These are phyloP conservation scores for Kodamaea sp. DNA, from an alignment of 1,139 yeast genomes.

Conservation along the genomic window DNA sequence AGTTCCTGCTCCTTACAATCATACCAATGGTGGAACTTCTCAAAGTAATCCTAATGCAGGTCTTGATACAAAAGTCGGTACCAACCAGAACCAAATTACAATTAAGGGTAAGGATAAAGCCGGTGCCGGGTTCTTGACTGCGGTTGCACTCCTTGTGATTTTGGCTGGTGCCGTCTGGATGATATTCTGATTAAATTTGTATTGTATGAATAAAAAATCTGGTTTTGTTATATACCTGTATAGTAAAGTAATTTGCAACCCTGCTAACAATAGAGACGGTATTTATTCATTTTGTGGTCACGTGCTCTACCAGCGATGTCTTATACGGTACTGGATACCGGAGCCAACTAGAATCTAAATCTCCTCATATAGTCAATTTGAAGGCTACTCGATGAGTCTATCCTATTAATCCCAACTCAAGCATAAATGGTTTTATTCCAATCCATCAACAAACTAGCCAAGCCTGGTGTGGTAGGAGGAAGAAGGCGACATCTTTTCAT, in stretches of 20 bases:
- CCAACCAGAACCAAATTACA: constrained; percentile 36
- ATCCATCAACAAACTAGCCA: constrained; percentile 43
- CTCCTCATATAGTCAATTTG: too few species aligned
- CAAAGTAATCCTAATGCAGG: constrained; percentile 51
- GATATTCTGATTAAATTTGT: constrained; percentile 39
- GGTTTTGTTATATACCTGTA: too few species aligned
- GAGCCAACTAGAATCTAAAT: too few species aligned
- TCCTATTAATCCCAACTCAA: too few species aligned
- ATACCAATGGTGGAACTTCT: constrained; percentile 61
- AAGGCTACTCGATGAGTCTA: too few species aligned
- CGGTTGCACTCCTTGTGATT: constrained; percentile 38
- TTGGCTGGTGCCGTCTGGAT: constrained; percentile 49
- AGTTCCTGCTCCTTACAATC: constrained; percentile 60
- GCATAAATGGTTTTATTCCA: constrained; percentile 50
- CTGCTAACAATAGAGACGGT: too few species aligned
- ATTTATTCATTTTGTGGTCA: too few species aligned
- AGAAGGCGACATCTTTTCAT: constrained; percentile 52
- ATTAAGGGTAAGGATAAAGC: constrained; percentile 44
- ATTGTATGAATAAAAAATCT: too few species aligned
- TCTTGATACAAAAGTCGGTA: constrained; percentile 19
- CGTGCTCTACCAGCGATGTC: too few species aligned
- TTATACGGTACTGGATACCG: too few species aligned
- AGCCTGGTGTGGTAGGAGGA: constrained; percentile 42
- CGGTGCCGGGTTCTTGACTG: constrained; percentile 51
- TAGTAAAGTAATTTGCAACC: too few species aligned